A percentile compares a stretch with the other conserved stretches of the same genome.
Evolutionary conservation across 345 rosid species (phyloP).

Genomic region (Eucalyptus pauciflora): DNA sequence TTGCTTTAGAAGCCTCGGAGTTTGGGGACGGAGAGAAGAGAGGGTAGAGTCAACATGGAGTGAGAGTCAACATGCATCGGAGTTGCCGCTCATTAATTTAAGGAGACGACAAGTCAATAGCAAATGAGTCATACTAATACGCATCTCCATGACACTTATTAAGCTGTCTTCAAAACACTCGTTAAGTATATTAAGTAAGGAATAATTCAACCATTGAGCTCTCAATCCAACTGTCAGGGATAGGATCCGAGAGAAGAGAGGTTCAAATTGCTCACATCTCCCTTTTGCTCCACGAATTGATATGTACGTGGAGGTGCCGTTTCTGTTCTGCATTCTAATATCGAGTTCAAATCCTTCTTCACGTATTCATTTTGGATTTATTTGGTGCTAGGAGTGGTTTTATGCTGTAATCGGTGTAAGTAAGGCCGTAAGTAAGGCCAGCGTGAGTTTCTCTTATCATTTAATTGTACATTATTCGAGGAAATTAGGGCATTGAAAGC

Average conservation of each 20-base stretch:
- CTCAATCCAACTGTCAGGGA: not conserved
- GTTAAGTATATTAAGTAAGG: not conserved
- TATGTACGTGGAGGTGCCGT: fast-evolving
- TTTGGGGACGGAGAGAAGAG: not conserved
- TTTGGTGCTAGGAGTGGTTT: not conserved
- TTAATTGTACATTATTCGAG: not conserved
- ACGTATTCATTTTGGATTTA: not conserved
- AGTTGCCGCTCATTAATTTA: not conserved
- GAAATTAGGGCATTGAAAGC: not conserved
- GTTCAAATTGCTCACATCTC: not conserved
- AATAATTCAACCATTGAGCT: not conserved
- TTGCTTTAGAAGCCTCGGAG: not conserved
- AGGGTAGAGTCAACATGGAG: not conserved
- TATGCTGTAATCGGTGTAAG: fast-evolving
- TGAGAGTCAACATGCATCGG: not conserved
- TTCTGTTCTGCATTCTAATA: fast-evolving
- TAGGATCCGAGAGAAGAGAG: not conserved
- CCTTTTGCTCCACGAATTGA: not conserved
- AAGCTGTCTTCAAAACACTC: not conserved
- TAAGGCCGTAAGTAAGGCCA: not conserved
- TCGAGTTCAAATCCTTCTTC: not conserved
- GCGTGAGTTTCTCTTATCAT: not conserved
- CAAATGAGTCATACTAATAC: not conserved
- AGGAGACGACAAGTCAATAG: not conserved
- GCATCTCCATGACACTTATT: not conserved